Evolutionary conservation across 768 basidiomycete species (phyloP).

Genomic region (Xerocomellus chrysenteron): DNA sequence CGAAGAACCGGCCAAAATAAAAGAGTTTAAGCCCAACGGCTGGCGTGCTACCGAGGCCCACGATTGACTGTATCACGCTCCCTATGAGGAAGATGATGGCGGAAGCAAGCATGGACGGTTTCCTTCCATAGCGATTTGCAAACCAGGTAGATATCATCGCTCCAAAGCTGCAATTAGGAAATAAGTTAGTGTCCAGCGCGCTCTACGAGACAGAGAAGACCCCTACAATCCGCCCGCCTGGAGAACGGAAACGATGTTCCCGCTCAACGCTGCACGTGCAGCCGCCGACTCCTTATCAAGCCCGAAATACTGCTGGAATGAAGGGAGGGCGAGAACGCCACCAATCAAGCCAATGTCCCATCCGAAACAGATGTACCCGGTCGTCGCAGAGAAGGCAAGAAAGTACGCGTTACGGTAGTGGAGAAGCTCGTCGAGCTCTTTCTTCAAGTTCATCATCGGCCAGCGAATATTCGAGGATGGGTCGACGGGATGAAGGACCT

Average conservation of each 20-base stretch:
- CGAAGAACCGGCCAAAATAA: constrained; percentile 43
- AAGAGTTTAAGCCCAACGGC: constrained; percentile 28
- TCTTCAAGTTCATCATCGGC: constrained; percentile 22
- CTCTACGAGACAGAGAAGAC: not conserved
- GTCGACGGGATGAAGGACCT: not conserved
- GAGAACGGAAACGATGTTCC: constrained; percentile 39
- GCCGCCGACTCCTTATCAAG: constrained; percentile 26
- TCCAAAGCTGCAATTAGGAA: constrained; percentile 12
- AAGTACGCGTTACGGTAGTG: constrained; percentile 37
- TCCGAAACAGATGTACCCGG: constrained; percentile 36
- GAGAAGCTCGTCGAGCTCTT: constrained; percentile 18
- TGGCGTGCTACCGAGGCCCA: constrained; percentile 32
- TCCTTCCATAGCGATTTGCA: constrained; percentile 35
- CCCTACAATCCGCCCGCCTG: constrained; percentile 38
- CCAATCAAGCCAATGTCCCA: constrained; percentile 41
- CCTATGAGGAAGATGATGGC: constrained; percentile 36
- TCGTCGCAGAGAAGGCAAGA: constrained; percentile 34
- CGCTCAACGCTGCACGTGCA: constrained; percentile 29
- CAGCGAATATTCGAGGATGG: not conserved
- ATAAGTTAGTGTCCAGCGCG: not conserved
- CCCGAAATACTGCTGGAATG: constrained; percentile 37
- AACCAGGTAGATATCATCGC: constrained; percentile 30
- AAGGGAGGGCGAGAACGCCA: constrained; percentile 35
- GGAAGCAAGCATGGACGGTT: constrained; percentile 32
- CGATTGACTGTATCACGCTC: constrained; percentile 33